Base-by-base conservation (phyloP, 23 red algal species). In the Cyanidioschyzon merolae region DNA sequence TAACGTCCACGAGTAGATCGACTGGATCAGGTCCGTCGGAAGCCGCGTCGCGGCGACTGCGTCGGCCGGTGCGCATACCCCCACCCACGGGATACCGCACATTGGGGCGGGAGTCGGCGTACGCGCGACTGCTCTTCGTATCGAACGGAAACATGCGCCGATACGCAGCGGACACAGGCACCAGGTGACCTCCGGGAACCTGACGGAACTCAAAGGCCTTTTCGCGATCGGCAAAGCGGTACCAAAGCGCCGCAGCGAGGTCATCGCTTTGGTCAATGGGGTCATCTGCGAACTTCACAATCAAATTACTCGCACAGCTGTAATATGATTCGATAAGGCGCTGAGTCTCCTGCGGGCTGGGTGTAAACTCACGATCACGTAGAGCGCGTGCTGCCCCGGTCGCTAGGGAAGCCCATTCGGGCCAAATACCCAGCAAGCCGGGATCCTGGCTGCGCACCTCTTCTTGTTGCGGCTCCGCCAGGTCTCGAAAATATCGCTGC, bases 131-230 rank as follows among this genome's bases (percentile, higher is more conserved):
- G n/a, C n/a, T n/a, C n/a, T 54, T 21, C 7, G 21, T 54, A 54
- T 54, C 45, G 45, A 54, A 15, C 12, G 45, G 45, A 54, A 54
- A 54, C 45, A 54, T 54, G 21, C 45, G 45, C 21, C 45, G 7
- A 54, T 54, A 54, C 12, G 12, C 21, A 7, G n/a, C 63, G 3
- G 63, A 25, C 54, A 86, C 58, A 31, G 89, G 89, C 3, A 84
- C 86, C 2, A 92, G 32, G 68, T 92, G 89, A 16, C 83, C 83
- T 37, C 89, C 89, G n/a, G 78, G 50, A 26, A 92, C 32, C 67
- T 79, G 58, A 31, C 89, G 63, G 34, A 63, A 58, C 12, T 27
- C 63, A 25, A 71, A 35, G n/a, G 84, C 84, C 0, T 76, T 84
- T 30, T 67, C 79, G 18, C 50, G 50, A 16, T 74, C 40, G 0